These are phyloP conservation scores for Zygotorulaspora chibaensis DNA, from an alignment of 805 yeast species.

Conservation along the genomic window DNA sequence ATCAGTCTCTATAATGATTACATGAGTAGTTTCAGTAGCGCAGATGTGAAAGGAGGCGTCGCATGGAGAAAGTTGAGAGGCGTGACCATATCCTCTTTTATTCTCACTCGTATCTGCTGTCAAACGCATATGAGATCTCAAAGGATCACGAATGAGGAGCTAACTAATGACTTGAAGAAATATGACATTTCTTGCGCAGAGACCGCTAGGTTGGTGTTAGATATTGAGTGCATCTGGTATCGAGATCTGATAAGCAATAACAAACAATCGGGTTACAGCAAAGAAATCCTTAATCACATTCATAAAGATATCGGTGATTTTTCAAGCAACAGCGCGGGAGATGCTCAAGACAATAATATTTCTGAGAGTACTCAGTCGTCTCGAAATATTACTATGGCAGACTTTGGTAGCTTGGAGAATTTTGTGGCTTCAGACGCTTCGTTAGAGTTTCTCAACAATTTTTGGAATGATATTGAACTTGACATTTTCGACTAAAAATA, in stretches of 20 bases:
- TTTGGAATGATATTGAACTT: not conserved
- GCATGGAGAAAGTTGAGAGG: not conserved
- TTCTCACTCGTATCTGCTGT: slow-evolving; percentile 4
- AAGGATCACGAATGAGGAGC: not conserved
- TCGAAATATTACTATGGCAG: not conserved
- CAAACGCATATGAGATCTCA: slow-evolving; percentile 1
- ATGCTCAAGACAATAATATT: not conserved
- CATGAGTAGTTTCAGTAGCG: not conserved
- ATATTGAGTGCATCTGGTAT: not conserved
- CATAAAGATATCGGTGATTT: not conserved
- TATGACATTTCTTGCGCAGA: not conserved
- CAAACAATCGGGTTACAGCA: slow-evolving; percentile 1
- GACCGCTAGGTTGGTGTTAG: not conserved
- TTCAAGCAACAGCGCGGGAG: not conserved
- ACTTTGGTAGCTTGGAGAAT: not conserved
- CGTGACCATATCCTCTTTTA: not conserved
- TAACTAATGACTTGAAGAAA: not conserved
- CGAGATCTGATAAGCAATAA: not conserved
- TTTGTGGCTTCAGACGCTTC: not conserved
- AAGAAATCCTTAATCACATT: slow-evolving; percentile 1
- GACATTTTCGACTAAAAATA: not conserved
- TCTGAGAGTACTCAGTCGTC: not conserved
- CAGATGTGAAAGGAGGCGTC: not conserved
- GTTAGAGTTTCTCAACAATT: not conserved
- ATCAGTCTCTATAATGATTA: not conserved